Evolutionary conservation across 2,329 filamentous ascomycete species (phyloP).

Genomic region (Cladophialophora carrionii): DNA sequence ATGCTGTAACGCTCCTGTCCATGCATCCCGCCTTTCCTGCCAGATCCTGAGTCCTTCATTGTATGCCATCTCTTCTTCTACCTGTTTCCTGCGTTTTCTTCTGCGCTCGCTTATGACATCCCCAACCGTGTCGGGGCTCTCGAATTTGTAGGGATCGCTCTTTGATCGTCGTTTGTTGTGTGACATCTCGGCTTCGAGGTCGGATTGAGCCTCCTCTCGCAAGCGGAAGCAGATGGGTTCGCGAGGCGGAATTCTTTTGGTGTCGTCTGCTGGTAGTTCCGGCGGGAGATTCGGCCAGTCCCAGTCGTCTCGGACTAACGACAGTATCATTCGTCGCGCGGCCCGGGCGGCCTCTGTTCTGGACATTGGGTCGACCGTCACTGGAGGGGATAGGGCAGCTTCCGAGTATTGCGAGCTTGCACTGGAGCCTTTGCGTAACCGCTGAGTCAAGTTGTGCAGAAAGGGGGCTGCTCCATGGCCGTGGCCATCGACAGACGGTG

Average conservation of each 20-base stretch:
- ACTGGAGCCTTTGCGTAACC: slow-evolving; percentile 36
- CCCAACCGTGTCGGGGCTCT: slow-evolving; percentile 48
- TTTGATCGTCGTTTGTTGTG: slow-evolving; percentile 17
- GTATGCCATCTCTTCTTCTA: slow-evolving; percentile 70
- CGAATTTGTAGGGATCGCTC: slow-evolving; percentile 45
- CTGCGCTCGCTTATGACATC: slow-evolving; percentile 54
- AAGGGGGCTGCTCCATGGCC: slow-evolving; percentile 26
- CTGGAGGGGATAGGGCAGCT: neutral
- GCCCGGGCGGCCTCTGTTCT: slow-evolving; percentile 33
- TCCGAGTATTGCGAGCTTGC: slow-evolving; percentile 29
- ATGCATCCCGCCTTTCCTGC: slow-evolving; percentile 74
- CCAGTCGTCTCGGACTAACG: slow-evolving; percentile 37
- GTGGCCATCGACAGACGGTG: slow-evolving; percentile 24
- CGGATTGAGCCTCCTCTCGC: slow-evolving; percentile 35
- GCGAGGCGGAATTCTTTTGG: slow-evolving; percentile 15
- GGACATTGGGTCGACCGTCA: slow-evolving; percentile 19
- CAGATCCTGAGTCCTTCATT: slow-evolving; percentile 84
- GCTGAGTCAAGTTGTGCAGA: slow-evolving; percentile 35
- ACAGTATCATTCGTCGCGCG: slow-evolving; percentile 32
- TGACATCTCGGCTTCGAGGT: slow-evolving; percentile 29
- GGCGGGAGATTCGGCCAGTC: slow-evolving; percentile 32
- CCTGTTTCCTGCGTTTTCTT: slow-evolving; percentile 60
- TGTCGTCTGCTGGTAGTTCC: slow-evolving; percentile 3
- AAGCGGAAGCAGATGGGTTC: slow-evolving; percentile 34
- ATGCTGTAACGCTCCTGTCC: slow-evolving; percentile 71